Evolutionary conservation across 2,329 filamentous ascomycete species (phyloP), one percentile per base, ranked within the genome.

Genomic region (Zasmidium cellare): DNA sequence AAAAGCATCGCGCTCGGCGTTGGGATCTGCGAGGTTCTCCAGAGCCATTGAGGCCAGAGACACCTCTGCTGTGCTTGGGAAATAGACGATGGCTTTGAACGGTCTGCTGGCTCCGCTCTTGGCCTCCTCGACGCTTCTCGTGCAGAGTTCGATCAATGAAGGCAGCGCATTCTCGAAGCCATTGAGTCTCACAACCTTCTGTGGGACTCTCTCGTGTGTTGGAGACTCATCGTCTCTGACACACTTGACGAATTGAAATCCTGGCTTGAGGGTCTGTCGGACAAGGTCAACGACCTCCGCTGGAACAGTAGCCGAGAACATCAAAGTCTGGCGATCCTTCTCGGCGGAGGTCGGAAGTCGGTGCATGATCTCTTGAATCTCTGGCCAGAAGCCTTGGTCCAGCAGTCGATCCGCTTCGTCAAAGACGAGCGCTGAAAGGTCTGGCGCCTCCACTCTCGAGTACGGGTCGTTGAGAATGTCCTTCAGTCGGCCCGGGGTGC

Each of bases 41-140:
- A 92, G 84, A 20, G 88, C 76, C 16, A 82, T 78, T 19, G 81
- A 77, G 20, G 85, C 85, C 49, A 92, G 78, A 57, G 87, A 80
- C 46, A 92, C 90, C 62, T 89, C 82, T 22, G 84, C 83, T 0
- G 89, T 96, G 20, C 89, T 91, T 68, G 90, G 90, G 73, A 93
- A 88, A 78, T 96, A 99, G 45, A 96, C 79, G 59, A 99, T 96
- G n/a, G 91, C 91, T 81, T 99, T 99, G 84, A 97, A 97, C 0
- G 91, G 90, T 16, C 74, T 74, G 2, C 61, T 67, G 3, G 73
- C 72, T 1, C 67, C 73, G 19, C 66, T 46, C 61, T 80, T 76
- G 61, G 74, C 69, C 62, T 73, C 65, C 66, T 76, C 58, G 44
- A 70, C 56, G 60, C 72, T 72, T 22, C 77, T 76, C 25, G 79